Percentiles rank a stretch among this genome's conserved stretches.
phyloP scores from a whole-genome alignment of 2,329 filamentous ascomycete genomes.

The Pleomassaria siparia region DNA sequence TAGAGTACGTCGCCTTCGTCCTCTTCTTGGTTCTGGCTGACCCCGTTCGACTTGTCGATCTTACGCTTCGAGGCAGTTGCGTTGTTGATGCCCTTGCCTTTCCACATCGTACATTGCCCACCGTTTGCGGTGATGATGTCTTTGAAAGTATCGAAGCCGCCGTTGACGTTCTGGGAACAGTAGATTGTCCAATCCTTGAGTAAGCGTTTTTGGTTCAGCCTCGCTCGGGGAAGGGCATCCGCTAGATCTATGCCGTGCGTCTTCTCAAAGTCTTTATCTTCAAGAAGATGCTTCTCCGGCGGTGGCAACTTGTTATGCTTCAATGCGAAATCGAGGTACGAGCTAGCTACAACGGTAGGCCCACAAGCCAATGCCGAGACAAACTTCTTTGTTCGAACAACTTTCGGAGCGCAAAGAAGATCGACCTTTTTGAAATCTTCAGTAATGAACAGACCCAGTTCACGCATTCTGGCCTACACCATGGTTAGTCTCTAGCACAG shows the following conservation, averaged over 20 bases:
- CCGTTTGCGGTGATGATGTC: constrained; percentile 87
- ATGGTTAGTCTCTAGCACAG: constrained; percentile 3
- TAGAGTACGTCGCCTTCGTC: constrained; percentile 63
- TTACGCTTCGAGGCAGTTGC: constrained; percentile 52
- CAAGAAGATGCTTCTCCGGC: constrained; percentile 66
- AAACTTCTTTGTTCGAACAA: constrained; percentile 92
- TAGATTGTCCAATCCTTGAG: constrained; percentile 78
- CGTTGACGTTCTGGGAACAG: constrained; percentile 76
- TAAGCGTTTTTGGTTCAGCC: constrained; percentile 73
- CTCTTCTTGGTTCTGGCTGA: constrained; percentile 64
- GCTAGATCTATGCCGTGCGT: constrained; percentile 69
- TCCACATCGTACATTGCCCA: constrained; percentile 76
- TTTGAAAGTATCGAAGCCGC: constrained; percentile 81
- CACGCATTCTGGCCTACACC: constrained; percentile 73
- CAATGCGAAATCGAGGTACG: constrained; percentile 77
- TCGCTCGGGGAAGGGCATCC: constrained; percentile 69
- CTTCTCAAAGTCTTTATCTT: constrained; percentile 73
- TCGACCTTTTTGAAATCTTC: constrained; percentile 76
- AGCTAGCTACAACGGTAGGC: constrained; percentile 72
- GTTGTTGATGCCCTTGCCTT: constrained; percentile 67
- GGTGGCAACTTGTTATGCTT: constrained; percentile 66
- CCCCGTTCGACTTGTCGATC: constrained; percentile 27
- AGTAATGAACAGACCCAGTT: constrained; percentile 79
- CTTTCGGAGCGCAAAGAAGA: constrained; percentile 81
- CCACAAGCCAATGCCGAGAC: constrained; percentile 82